A percentile compares a stretch with the other conserved stretches of the same genome.
These are phyloP conservation scores for Cardiospermum halicacabum DNA, from an alignment of 345 rosid genomes.

Conservation along the genomic window DNA sequence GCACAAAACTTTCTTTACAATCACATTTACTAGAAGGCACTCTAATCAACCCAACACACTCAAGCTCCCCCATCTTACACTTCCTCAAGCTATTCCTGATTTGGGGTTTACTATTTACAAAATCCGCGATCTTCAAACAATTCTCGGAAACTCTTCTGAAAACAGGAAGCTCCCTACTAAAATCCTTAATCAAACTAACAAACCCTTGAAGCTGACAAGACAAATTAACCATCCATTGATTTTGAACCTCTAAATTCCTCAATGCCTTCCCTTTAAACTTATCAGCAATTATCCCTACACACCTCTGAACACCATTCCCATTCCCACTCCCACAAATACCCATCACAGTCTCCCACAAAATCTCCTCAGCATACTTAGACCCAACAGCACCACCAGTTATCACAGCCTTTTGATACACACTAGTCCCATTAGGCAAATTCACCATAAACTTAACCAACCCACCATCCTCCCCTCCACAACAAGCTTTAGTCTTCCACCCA, in stretches of 20 bases:
- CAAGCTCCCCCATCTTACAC: conserved; percentile 39
- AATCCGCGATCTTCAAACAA: conserved; percentile 47
- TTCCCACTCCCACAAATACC: conserved; percentile 31
- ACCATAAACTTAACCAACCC: conserved; percentile 40
- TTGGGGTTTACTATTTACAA: conserved; percentile 39
- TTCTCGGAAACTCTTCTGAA: conserved; percentile 36
- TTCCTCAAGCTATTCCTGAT: conserved; percentile 42
- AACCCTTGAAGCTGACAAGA: conserved; percentile 59
- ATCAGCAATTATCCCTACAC: conserved; percentile 51
- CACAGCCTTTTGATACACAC: conserved; percentile 35
- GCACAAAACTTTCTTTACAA: conserved; percentile 25
- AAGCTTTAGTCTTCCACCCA: conserved; percentile 45
- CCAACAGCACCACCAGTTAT: conserved; percentile 30
- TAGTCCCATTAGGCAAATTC: conserved; percentile 49
- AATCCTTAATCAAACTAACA: conserved; percentile 43
- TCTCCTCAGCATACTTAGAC: conserved; percentile 49
- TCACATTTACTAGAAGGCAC: conserved; percentile 37
- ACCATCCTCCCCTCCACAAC: conserved; percentile 38
- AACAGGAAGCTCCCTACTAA: conserved; percentile 41
- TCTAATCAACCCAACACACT: conserved; percentile 33
- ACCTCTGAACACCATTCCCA: conserved; percentile 36
- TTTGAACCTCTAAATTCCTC: conserved; percentile 51
- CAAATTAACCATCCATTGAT: conserved; percentile 54
- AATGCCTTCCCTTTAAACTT: conserved; percentile 40
- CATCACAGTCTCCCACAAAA: conserved; percentile 39